phyloP scores from a whole-genome alignment of 176 grass and related monocot species.

The Areca catechu region DNA sequence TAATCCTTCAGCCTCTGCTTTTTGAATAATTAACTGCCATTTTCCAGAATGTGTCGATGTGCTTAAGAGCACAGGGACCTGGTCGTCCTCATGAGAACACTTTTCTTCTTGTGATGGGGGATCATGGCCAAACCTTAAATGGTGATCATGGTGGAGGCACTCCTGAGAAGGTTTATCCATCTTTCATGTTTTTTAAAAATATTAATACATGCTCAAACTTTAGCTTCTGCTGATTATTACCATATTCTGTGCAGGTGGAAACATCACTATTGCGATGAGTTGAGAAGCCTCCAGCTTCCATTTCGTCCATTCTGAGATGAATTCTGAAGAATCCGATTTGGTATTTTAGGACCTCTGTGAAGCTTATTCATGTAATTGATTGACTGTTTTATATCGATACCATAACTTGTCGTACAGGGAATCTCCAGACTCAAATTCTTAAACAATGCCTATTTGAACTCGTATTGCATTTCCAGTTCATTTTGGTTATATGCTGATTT shows the following conservation, averaged over 20 bases:
- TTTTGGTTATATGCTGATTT: no score
- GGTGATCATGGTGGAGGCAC: conserved; percentile 96
- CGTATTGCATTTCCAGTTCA: no score
- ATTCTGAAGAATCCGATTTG: conserved; percentile 49
- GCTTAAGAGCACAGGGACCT: conserved; percentile 49
- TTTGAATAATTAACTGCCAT: background rate
- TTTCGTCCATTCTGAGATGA: conserved; percentile 60
- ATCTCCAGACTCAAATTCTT: no score
- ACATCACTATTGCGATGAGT: conserved; percentile 80
- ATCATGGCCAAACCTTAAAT: conserved; percentile 97
- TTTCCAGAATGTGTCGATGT: conserved; percentile 53
- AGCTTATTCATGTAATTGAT: background rate
- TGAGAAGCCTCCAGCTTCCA: conserved; percentile 45
- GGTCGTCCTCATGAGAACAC: conserved; percentile 77
- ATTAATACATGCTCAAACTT: background rate
- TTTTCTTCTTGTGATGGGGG: conserved; percentile 91
- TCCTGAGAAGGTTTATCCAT: conserved; percentile 63
- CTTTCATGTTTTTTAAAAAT: conserved; percentile 12
- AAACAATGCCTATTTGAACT: no score
- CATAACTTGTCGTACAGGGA: no score
- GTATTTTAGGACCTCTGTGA: conserved; percentile 22
- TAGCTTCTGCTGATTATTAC: conserved; percentile 9
- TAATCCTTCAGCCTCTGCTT: background rate
- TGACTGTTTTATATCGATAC: no score
- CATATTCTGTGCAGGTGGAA: conserved; percentile 56